These are phyloP conservation scores for Coelastrella sp. DNA, from an alignment of 139 green algal species.

Conservation along the genomic window DNA sequence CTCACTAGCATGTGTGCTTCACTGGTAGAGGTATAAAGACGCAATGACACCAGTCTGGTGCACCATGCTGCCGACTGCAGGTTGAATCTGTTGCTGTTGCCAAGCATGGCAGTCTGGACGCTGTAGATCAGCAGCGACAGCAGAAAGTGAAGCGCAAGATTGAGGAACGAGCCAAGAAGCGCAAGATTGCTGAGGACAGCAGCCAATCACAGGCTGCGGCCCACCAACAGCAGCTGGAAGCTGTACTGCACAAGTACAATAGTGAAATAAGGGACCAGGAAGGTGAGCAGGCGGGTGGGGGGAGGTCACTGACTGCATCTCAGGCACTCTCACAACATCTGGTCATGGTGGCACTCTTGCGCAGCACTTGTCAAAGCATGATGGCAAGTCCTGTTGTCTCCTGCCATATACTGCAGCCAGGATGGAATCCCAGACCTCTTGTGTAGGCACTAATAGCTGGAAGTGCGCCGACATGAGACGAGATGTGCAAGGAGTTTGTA, in stretches of 20 bases:
- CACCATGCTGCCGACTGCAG: slow-evolving; percentile 45
- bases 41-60: not conserved
- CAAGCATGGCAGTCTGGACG: slow-evolving; percentile 38
- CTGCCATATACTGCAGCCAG: too few relatives aligned
- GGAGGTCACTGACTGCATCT: too few relatives aligned
- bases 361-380: too few relatives aligned
- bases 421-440: too few relatives aligned
- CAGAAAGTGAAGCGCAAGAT: not conserved
- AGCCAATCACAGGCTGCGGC: not conserved
- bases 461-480: too few relatives aligned
- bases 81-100: slow-evolving; percentile 50
- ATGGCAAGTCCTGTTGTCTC: too few relatives aligned
- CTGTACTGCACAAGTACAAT: not conserved
- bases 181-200: slow-evolving; percentile 6
- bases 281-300: too few relatives aligned
- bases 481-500: too few relatives aligned
- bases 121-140: not conserved
- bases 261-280: not conserved
- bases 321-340: too few relatives aligned
- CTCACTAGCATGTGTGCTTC: not conserved
- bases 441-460: too few relatives aligned
- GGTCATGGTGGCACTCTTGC: too few relatives aligned
- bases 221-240: not conserved
- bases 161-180: slow-evolving; percentile 2
- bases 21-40: not conserved